Base-by-base conservation (phyloP, 768 basidiomycete genomes). In the Russula brevipes region DNA sequence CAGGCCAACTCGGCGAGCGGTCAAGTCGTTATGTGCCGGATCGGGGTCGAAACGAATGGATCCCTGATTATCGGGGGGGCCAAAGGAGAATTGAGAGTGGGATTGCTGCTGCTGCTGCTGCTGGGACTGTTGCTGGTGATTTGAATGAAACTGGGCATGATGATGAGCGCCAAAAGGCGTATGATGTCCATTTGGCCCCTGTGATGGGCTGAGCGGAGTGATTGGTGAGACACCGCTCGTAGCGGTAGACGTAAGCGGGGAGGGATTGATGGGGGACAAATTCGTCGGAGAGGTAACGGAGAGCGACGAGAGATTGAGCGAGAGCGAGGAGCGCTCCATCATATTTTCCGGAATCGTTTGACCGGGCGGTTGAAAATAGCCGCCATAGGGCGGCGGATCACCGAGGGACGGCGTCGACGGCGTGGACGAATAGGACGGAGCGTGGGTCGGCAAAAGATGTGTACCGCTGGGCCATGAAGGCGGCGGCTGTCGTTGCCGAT, bases 241-340 rank as follows among this genome's bases (percentile, higher is more conserved):
- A 61, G 72, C 73, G 66, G 63, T 77, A 66, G 67, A 77, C 64
- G 74, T 71, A 47, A 69, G 69, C 33, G 78, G 73, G 54, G 79
- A 79, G 8, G 80, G 78, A 19, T 78, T 81, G 70, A 84, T 81
- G 50, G 88, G 86, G 12, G 86, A 87, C 57, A 85, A 78, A 64
- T 82, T 82, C 8, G 84, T 79, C 9, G 87, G 86, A 24, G 86
- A 87, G 46, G 85, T 74, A 59, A 90, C 87, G 54, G 82, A 77
- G 57, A 90, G 80, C 1, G 81, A 79, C 31, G 83, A 84, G 60
- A 91, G 78, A 71, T 89, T 90, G 71, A 90, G 81, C 36, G 85
- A 82, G 49, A 89, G 78, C 1, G 77, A 71, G 41, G 79, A 73
- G 55, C 70, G 67, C 59, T 73, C 73, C 46, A 65, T 59, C 57